Percentiles rank a stretch among this genome's conserved stretches.
phyloP scores from a whole-genome alignment of 2,329 filamentous ascomycete species.

The Verticillium nubilum region DNA sequence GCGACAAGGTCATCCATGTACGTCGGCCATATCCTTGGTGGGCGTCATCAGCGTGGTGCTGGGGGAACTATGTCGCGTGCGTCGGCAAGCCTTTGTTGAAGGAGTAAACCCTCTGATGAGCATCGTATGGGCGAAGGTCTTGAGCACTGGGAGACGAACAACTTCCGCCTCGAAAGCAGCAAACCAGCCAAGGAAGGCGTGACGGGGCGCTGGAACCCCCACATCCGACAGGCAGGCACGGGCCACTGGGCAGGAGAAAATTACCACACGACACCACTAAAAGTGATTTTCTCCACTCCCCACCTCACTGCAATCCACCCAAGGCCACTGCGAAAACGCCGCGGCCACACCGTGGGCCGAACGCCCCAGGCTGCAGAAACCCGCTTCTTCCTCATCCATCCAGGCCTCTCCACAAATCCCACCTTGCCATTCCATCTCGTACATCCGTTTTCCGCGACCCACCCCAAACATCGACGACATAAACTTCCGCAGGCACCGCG shows the following conservation, averaged over 20 bases:
- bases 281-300: not conserved
- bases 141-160: no score
- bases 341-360: not conserved
- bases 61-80: no score
- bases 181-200: not conserved
- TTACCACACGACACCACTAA: not conserved
- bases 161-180: no score
- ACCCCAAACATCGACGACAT: not conserved
- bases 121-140: no score
- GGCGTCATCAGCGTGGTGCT: not conserved
- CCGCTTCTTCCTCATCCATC: not conserved
- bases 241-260: not conserved
- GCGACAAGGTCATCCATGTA: not conserved
- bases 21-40: not conserved
- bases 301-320: not conserved
- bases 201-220: not conserved
- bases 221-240: not conserved
- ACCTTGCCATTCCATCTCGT: not conserved
- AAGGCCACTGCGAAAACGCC: not conserved
- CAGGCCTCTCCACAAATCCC: not conserved
- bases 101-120: no score
- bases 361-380: not conserved
- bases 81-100: no score
- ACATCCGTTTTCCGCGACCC: not conserved
- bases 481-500: not conserved